Conservation (phyloP, 2,329 filamentous ascomycete species). For the Aspergillus brasiliensis region DNA sequence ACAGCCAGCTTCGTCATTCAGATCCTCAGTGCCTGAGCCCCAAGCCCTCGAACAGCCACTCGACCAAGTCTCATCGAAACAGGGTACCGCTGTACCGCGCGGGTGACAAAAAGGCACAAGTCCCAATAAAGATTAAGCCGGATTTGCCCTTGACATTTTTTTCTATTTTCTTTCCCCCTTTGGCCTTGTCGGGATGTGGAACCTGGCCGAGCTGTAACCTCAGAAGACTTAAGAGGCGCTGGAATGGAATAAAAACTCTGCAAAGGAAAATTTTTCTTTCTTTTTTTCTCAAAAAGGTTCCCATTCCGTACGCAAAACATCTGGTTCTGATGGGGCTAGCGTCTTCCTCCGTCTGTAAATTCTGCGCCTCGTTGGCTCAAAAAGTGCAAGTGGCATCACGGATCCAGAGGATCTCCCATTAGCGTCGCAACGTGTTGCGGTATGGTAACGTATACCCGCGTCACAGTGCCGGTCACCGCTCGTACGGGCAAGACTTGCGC, state of each 20-base stretch:
- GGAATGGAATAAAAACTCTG: slow-evolving; percentile 8
- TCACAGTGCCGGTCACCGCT: slow-evolving; percentile 21
- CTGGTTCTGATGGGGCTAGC: slow-evolving; percentile 16
- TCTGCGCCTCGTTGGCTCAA: slow-evolving; percentile 16
- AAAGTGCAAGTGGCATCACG: slow-evolving; percentile 16
- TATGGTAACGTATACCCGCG: slow-evolving; percentile 22
- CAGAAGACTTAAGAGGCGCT: not conserved
- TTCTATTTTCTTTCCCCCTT: not conserved
- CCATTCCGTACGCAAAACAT: slow-evolving; percentile 7
- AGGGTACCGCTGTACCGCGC: not conserved
- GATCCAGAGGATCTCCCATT: slow-evolving; percentile 30
- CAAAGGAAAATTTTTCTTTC: slow-evolving; percentile 2
- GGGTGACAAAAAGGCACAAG: not conserved
- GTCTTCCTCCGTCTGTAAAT: slow-evolving; percentile 5
- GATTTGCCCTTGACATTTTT: not conserved
- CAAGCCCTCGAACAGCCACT: not conserved
- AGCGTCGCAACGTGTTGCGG: slow-evolving; percentile 18
- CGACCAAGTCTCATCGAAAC: too few relatives aligned
- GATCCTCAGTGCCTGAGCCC: not conserved
- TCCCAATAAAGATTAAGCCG: not conserved
- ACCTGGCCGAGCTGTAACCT: slow-evolving; percentile 7
- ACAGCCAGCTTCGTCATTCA: not conserved
- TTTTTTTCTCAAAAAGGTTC: slow-evolving; percentile 9
- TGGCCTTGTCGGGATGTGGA: slow-evolving; percentile 6
- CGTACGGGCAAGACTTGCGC: slow-evolving; percentile 13